Evolutionary conservation across 2,329 filamentous ascomycete species (phyloP).

Genomic region (Sporothrix pseudoabietina): DNA sequence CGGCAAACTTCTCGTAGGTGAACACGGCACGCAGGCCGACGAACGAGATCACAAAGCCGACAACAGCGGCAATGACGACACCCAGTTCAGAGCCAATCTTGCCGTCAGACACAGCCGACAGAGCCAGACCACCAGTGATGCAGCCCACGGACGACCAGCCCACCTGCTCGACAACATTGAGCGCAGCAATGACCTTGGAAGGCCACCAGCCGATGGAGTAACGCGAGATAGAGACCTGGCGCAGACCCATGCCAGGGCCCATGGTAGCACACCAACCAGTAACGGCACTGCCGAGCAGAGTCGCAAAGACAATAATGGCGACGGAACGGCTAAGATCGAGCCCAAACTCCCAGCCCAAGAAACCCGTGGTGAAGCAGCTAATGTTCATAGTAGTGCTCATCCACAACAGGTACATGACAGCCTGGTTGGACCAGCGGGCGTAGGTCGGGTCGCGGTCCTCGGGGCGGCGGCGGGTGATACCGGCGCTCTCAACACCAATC

Average conservation of each 20-base stretch:
- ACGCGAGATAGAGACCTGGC: slow-evolving; percentile 54
- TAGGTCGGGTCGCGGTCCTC: slow-evolving; percentile 47
- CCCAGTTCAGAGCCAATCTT: slow-evolving; percentile 53
- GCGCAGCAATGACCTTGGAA: slow-evolving; percentile 51
- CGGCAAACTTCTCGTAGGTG: slow-evolving; percentile 54
- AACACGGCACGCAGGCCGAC: slow-evolving; percentile 54
- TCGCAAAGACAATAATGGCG: slow-evolving; percentile 50
- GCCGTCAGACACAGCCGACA: slow-evolving; percentile 51
- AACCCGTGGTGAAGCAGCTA: slow-evolving; percentile 55
- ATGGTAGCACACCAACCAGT: slow-evolving; percentile 55
- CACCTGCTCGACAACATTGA: slow-evolving; percentile 54
- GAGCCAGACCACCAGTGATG: slow-evolving; percentile 54
- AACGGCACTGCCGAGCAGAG: slow-evolving; percentile 48
- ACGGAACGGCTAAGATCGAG: slow-evolving; percentile 50
- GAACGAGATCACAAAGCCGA: slow-evolving; percentile 55
- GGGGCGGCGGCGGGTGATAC: slow-evolving; percentile 49
- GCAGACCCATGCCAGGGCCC: slow-evolving; percentile 53
- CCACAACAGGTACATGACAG: slow-evolving; percentile 57
- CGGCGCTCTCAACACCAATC: slow-evolving; percentile 53
- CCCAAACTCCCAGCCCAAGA: slow-evolving; percentile 54
- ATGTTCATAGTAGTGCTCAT: slow-evolving; percentile 55
- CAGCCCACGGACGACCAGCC: slow-evolving; percentile 56
- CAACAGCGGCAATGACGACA: slow-evolving; percentile 54
- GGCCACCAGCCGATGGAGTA: slow-evolving; percentile 57
- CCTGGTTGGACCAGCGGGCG: slow-evolving; percentile 45